phyloP scores from a whole-genome alignment of 2,329 filamentous ascomycete genomes.

The Monosporascus cannonballus region DNA sequence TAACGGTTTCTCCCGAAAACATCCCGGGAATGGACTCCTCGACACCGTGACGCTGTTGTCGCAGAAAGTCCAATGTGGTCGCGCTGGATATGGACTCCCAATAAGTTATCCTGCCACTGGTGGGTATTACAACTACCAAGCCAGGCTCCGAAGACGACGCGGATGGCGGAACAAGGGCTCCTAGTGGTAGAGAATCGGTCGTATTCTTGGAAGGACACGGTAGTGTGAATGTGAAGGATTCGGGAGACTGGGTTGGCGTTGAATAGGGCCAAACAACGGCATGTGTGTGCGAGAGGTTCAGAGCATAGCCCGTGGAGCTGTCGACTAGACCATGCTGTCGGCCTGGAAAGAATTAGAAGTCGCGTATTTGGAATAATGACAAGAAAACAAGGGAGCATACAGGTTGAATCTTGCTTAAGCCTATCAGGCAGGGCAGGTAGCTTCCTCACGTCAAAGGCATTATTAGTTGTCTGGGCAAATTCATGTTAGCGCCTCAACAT shows the following conservation, averaged over 20 bases:
- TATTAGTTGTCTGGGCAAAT: conserved; percentile 65
- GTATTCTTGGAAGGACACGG: conserved; percentile 63
- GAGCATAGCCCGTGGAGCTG: conserved; percentile 63
- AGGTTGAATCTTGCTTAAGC: conserved; percentile 58
- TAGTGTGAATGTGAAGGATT: conserved; percentile 75
- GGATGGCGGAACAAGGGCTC: conserved; percentile 73
- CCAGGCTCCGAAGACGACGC: conserved; percentile 76
- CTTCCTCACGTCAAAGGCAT: conserved; percentile 79
- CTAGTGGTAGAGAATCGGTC: conserved; percentile 71
- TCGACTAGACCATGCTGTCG: conserved; percentile 62
- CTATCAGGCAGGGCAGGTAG: conserved; percentile 76
- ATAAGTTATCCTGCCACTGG: conserved; percentile 79
- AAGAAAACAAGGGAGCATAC: conserved; percentile 39
- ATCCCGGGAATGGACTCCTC: conserved; percentile 70
- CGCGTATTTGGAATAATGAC: neutral
- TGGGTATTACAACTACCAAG: conserved; percentile 78
- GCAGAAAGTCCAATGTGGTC: conserved; percentile 75
- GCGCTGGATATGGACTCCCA: conserved; percentile 94
- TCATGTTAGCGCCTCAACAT: conserved; percentile 10
- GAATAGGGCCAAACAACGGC: conserved; percentile 91
- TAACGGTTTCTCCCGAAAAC: conserved; percentile 71
- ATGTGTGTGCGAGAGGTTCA: conserved; percentile 73
- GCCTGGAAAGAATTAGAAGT: conserved; percentile 34
- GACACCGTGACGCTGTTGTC: conserved; percentile 73
- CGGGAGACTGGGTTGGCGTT: conserved; percentile 58